Percentiles rank a stretch among this genome's conserved stretches.
phyloP scores from a whole-genome alignment of 2,329 filamentous ascomycete species.

The Paraphaeosphaeria minitans region DNA sequence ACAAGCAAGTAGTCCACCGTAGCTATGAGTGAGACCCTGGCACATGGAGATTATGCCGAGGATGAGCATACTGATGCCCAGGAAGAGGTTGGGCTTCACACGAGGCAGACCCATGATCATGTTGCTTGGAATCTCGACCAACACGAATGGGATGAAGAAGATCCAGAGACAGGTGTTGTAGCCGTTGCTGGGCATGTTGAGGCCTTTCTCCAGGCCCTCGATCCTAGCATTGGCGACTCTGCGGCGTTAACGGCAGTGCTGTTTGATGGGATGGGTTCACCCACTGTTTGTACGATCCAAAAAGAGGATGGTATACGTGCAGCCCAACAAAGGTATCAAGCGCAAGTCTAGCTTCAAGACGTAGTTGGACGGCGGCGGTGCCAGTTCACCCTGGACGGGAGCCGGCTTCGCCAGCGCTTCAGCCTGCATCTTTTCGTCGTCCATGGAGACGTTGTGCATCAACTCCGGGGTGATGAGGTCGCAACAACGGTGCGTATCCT shows the following conservation, averaged over 20 bases:
- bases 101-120: conserved; percentile 70
- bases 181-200: conserved; percentile 65
- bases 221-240: conserved; percentile 70
- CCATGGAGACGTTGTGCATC: background rate
- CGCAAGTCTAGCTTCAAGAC: conserved; percentile 64
- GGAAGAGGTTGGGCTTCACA: conserved; percentile 75
- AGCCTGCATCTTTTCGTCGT: conserved; percentile 24
- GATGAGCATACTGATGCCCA: conserved; percentile 77
- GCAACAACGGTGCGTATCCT: background rate
- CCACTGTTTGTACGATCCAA: conserved; percentile 67
- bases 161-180: conserved; percentile 79
- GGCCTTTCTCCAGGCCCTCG: conserved; percentile 59
- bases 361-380: conserved; percentile 47
- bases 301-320: conserved; percentile 75
- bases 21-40: conserved; percentile 36
- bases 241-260: conserved; percentile 11
- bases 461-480: background rate
- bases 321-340: conserved; percentile 67
- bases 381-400: conserved; percentile 19
- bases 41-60: conserved; percentile 61
- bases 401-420: conserved; percentile 20
- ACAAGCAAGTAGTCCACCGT: conserved; percentile 33
- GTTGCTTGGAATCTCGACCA: conserved; percentile 79
- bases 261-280: conserved; percentile 7
- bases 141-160: conserved; percentile 83